Evolutionary conservation across 306 rosid genomes (phyloP).

Genomic region (Vicia villosa): DNA sequence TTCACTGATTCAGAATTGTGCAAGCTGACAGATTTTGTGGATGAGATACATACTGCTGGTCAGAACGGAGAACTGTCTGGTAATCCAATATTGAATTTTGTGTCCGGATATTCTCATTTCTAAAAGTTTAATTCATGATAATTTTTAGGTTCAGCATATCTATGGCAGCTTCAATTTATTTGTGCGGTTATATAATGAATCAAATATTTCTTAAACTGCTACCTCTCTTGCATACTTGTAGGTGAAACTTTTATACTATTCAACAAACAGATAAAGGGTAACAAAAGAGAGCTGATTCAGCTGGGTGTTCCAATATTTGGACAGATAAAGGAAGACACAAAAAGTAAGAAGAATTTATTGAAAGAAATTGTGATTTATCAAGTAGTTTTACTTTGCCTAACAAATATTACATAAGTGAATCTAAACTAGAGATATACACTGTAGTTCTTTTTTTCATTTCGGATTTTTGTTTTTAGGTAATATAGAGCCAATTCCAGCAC

Average conservation of each 20-base stretch:
- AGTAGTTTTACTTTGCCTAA: slow-evolving; percentile 14
- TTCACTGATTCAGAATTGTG: slow-evolving; percentile 74
- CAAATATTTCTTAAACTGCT: neutral
- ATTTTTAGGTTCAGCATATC: neutral
- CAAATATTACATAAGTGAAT: neutral
- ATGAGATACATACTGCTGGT: slow-evolving; percentile 78
- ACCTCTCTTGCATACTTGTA: slow-evolving; percentile 35
- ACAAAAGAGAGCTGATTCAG: slow-evolving; percentile 91
- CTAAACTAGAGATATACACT: slow-evolving; percentile 3
- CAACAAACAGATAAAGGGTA: slow-evolving; percentile 90
- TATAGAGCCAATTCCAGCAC: slow-evolving; percentile 86
- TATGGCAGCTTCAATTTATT: slow-evolving; percentile 21
- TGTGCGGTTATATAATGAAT: neutral
- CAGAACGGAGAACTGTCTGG: slow-evolving; percentile 92
- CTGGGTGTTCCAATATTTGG: slow-evolving; percentile 92
- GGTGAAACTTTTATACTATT: slow-evolving; percentile 90
- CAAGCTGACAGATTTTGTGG: slow-evolving; percentile 69
- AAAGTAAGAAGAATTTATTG: slow-evolving; percentile 45
- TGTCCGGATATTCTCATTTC: slow-evolving; percentile 4
- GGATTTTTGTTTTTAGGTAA: slow-evolving; percentile 49
- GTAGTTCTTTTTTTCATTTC: slow-evolving; percentile 23
- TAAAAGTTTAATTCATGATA: slow-evolving; percentile 10
- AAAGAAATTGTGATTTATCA: slow-evolving; percentile 34
- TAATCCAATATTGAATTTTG: slow-evolving; percentile 27
- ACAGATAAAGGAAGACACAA: slow-evolving; percentile 70